A percentile compares a stretch with the other conserved stretches of the same genome.
Evolutionary conservation across 768 basidiomycete genomes (phyloP).

Genomic region (Clitopilus passeckerianus): DNA sequence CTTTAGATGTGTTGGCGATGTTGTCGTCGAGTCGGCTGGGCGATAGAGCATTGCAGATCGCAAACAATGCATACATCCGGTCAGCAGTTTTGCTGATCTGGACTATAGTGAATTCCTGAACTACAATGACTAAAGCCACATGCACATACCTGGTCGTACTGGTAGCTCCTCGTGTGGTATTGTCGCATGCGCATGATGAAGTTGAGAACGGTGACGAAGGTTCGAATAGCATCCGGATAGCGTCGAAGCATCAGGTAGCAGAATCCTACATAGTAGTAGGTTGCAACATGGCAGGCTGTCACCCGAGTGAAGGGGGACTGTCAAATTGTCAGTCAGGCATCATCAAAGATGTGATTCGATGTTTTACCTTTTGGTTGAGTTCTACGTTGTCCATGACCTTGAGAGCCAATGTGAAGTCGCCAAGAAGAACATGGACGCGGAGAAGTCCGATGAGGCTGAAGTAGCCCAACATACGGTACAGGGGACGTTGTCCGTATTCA

Average conservation of each 20-base stretch:
- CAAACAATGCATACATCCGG: slow-evolving; percentile 94
- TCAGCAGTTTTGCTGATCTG: slow-evolving; percentile 98
- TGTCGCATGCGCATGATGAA: slow-evolving; percentile 96
- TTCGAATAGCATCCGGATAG: slow-evolving; percentile 92
- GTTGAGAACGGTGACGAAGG: slow-evolving; percentile 89
- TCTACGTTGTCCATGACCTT: slow-evolving; percentile 95
- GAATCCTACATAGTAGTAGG: slow-evolving; percentile 95
- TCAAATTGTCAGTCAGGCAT: slow-evolving; percentile 8
- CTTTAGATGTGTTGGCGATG: slow-evolving; percentile 88
- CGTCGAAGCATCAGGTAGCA: slow-evolving; percentile 94
- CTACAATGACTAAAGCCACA: not conserved
- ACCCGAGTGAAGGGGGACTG: slow-evolving; percentile 88
- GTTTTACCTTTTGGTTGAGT: slow-evolving; percentile 74
- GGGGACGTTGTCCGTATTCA: slow-evolving; percentile 84
- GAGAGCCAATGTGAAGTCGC: slow-evolving; percentile 91
- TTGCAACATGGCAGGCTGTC: slow-evolving; percentile 94
- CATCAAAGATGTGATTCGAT: not conserved
- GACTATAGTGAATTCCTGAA: not conserved
- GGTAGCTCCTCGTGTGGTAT: slow-evolving; percentile 94
- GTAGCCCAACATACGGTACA: slow-evolving; percentile 95
- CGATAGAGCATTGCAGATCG: slow-evolving; percentile 89
- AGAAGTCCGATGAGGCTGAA: slow-evolving; percentile 95
- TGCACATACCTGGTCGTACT: slow-evolving; percentile 80
- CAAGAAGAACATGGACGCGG: slow-evolving; percentile 92
- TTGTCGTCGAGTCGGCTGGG: slow-evolving; percentile 93